Base-by-base conservation (phyloP, 1,139 yeast species). In the Suhomyces maxii region DNA sequence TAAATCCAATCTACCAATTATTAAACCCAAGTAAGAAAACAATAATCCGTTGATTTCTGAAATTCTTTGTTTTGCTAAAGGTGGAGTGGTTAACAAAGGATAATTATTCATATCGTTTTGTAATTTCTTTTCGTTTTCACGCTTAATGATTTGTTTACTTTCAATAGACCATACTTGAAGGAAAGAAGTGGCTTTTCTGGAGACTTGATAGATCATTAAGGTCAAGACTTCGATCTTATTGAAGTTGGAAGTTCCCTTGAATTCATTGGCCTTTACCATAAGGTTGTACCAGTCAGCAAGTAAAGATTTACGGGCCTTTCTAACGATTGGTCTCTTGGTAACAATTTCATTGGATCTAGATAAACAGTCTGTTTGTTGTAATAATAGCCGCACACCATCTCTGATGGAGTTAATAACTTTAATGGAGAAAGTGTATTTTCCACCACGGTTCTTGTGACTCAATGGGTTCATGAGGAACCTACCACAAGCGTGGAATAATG, bases 211-310 rank as follows among this genome's bases (percentile, higher is more conserved):
- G 7, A 88, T 82, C 73, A 90, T 79, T 42, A 84, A 67, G 32
- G 88, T 86, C 49, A 91, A 71, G 23, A 84, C 80, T 55, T 85
- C 89, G 49, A 89, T 79, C 54, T 87, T 84, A 38, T 76, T 74
- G 43, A 76, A 76, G 49, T 81, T 84, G 34, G 85, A 75, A 0
- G 95, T 84, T 44, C 88, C 84, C 59, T 86, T 83, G 61, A 83
- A 87, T 47, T 87, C 89, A 58, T 87, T 89, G 3, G 97, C 97
- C 56, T 87, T 86, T 8, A 86, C 80, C 79, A 91, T 90, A 39
- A 93, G 71, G 49, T 85, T 86, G 46, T 95, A 91, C 86, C 97
- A 87, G 60, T 91, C 97, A 1, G 96, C 91, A 39, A 93, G 78
- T 48, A 93, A 70, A 18, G 84, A 76, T 64, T 91, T 91, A 54